phyloP scores from a whole-genome alignment of 768 basidiomycete species.

The Phlegmacium glaucopus region DNA sequence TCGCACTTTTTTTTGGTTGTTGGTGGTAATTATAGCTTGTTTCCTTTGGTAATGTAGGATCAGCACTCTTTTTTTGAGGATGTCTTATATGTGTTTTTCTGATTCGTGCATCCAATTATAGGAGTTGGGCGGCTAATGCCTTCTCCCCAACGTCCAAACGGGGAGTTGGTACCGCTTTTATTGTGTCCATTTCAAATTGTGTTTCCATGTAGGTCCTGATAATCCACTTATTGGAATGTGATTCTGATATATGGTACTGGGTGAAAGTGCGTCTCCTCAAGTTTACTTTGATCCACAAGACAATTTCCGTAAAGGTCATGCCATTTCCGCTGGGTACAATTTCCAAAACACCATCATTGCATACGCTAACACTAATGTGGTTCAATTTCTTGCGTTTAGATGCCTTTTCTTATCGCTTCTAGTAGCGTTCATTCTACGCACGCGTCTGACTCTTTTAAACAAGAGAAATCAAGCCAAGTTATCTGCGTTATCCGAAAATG shows the following conservation, averaged over 20 bases:
- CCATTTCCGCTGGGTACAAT: slow-evolving; percentile 54
- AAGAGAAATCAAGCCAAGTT: slow-evolving; percentile 28
- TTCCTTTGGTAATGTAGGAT: slow-evolving; percentile 57
- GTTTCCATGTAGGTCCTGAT: slow-evolving; percentile 46
- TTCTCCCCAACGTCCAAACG: slow-evolving; percentile 60
- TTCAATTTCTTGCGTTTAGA: slow-evolving; percentile 20
- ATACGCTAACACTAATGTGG: no score
- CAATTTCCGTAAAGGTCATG: slow-evolving; percentile 50
- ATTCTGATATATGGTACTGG: no score
- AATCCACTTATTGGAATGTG: no score
- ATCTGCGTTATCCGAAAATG: slow-evolving; percentile 26
- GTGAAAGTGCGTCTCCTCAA: slow-evolving; percentile 49
- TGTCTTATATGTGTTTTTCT: background rate
- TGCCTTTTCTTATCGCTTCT: slow-evolving; percentile 42
- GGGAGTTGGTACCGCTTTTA: slow-evolving; percentile 58
- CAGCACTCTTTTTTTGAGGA: background rate
- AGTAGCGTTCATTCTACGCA: slow-evolving; percentile 41
- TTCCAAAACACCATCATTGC: slow-evolving; percentile 6
- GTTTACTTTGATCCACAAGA: slow-evolving; percentile 53
- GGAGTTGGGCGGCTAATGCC: slow-evolving; percentile 59
- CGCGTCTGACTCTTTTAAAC: slow-evolving; percentile 40
- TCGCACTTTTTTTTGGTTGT: slow-evolving; percentile 56
- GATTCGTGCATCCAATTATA: slow-evolving; percentile 15
- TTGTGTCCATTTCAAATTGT: slow-evolving; percentile 56
- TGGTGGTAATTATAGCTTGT: slow-evolving; percentile 51